Evolutionary conservation across 495 filamentous ascomycete genomes (phyloP).

Genomic region (Bathelium albidoporum): DNA sequence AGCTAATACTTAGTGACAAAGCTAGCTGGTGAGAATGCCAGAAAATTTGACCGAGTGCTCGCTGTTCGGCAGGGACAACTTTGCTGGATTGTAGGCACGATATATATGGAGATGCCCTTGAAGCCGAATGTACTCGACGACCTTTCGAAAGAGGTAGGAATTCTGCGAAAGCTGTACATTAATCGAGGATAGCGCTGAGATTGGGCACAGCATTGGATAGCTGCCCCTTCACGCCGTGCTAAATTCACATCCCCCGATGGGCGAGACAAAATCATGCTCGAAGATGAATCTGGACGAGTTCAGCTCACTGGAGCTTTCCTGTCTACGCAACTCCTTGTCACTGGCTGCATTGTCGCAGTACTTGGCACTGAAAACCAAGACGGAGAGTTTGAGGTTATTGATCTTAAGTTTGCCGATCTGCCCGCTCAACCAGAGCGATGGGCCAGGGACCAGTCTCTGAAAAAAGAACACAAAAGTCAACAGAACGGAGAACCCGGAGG

Average conservation of each 20-base stretch:
- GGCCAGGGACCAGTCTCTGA: constrained; percentile 42
- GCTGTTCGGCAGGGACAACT: constrained; percentile 93
- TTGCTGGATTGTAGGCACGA: constrained; percentile 89
- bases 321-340: constrained; percentile 60
- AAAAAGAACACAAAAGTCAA: constrained; percentile 32
- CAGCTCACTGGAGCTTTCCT: constrained; percentile 62
- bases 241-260: constrained; percentile 59
- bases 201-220: constrained; percentile 60
- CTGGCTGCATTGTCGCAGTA: constrained; percentile 81
- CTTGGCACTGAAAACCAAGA: constrained; percentile 86
- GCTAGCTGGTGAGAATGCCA: constrained; percentile 67
- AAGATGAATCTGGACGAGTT: constrained; percentile 93
- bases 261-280: constrained; percentile 66
- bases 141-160: constrained; percentile 69
- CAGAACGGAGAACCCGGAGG: constrained; percentile 32
- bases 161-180: too few species aligned
- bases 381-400: constrained; percentile 87
- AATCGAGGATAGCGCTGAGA: too few species aligned
- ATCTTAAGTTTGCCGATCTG: constrained; percentile 77
- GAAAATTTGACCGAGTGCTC: constrained; percentile 71
- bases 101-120: constrained; percentile 93
- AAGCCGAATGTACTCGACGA: constrained; percentile 98
- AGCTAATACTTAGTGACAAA: constrained; percentile 22
- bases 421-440: constrained; percentile 70
- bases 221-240: constrained; percentile 64